phyloP scores from a whole-genome alignment of 1,284 basidiomycete genomes.

The Puccinia coronata region DNA sequence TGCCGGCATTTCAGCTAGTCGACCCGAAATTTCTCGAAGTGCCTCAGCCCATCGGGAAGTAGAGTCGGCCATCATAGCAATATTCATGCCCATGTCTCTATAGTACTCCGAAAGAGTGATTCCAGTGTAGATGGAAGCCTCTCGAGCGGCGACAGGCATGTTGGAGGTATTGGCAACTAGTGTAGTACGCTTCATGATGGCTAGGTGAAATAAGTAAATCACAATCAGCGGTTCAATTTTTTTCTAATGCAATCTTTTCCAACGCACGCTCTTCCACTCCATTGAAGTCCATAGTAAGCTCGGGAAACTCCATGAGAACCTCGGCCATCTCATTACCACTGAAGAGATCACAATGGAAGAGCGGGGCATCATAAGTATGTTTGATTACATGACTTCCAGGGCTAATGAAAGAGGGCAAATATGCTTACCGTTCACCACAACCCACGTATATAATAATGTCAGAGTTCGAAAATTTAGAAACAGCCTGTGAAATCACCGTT shows the following conservation, averaged over 20 bases:
- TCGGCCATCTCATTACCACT: conserved; percentile 86
- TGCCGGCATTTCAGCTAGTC: conserved; percentile 98
- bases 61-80: conserved; percentile 99
- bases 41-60: conserved; percentile 99
- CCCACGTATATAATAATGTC: conserved; percentile 99
- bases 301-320: conserved; percentile 82
- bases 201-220: neutral
- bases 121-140: conserved; percentile 99
- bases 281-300: conserved; percentile 86
- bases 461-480: conserved; percentile 99
- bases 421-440: conserved; percentile 90
- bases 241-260: neutral
- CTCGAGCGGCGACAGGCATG: conserved; percentile 99
- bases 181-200: conserved; percentile 99
- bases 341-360: conserved; percentile 48
- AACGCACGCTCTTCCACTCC: conserved; percentile 75
- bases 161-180: conserved; percentile 99
- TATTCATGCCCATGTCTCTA: conserved; percentile 96
- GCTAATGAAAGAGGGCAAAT: conserved; percentile 60
- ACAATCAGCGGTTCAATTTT: neutral
- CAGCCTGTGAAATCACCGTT: conserved; percentile 93
- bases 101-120: conserved; percentile 99
- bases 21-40: conserved; percentile 97
- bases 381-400: neutral
- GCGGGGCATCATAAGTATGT: neutral